Base-by-base conservation (phyloP, 2,329 filamentous ascomycete genomes). In the Alternaria gansuensis region DNA sequence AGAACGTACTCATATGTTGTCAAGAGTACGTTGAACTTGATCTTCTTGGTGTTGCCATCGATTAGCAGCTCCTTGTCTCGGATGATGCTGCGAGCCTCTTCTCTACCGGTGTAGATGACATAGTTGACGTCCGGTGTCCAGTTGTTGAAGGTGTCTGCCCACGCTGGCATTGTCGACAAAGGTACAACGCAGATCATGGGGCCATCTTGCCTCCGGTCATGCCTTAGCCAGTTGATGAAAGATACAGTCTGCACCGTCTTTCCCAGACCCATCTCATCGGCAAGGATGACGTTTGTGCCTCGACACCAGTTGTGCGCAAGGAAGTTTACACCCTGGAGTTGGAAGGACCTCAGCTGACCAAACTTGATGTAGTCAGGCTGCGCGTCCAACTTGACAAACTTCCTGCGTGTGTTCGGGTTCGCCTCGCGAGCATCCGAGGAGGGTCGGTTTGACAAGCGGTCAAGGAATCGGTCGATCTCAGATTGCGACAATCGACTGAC, bases 1-100 rank as follows among this genome's bases (percentile, higher is more conserved):
- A 97, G 84, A 57, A 97, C 95, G 75, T 96, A 98, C 78, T 99
- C 95, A 75, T 99, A 99, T 0, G 95, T 98, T 1, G 95, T 99
- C 59, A 99, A 87, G 33, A 99, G 84, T n/a, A 97, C 93, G 71
- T 99, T 95, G 83, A 99, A 99, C 76, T 96, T 97, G 62, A 91
- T 90, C 75, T 93, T 93, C 77, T 90, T 92, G 2, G 90, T 85
- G 70, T 97, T 97, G 33, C 90, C 90, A 73, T 96, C 91, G 5
- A 92, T 84, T 57, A 97, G 85, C 41, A 99, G 83, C 77, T 99
- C 95, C 70, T 97, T 89, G 44, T 98, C 92, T 36, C 90, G 88
- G 63, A 99, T 96, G 67, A 93, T 94, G 65, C 84, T 89, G 43
- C 96, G 91, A 31, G 95, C 90, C 33, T 90, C 86, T 75, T 95